A percentile compares a stretch with the other conserved stretches of the same genome.
Conservation (phyloP, 805 yeast genomes). For the Yarrowia divulgata region DNA sequence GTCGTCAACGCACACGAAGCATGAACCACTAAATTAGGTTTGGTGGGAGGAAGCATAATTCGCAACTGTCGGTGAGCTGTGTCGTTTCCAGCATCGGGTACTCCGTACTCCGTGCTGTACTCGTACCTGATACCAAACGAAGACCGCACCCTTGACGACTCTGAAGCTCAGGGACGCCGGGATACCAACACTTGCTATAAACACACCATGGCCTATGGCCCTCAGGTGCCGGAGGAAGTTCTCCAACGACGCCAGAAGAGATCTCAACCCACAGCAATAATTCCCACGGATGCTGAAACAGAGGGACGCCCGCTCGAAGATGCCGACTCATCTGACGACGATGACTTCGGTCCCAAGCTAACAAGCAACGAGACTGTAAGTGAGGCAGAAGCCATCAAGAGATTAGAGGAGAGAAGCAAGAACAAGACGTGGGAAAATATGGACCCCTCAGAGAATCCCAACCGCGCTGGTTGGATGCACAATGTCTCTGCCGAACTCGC, state of each 20-base stretch:
- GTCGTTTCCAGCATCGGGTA: too few relatives aligned
- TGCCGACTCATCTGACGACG: slow-evolving; percentile 5
- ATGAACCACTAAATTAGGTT: neutral
- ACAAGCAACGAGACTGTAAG: neutral
- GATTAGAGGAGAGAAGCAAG: slow-evolving; percentile 8
- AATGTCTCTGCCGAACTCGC: slow-evolving; percentile 7
- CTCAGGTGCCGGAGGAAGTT: neutral
- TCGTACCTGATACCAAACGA: too few relatives aligned
- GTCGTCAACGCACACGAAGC: slow-evolving; percentile 38
- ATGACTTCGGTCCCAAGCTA: slow-evolving; percentile 10
- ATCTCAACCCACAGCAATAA: neutral
- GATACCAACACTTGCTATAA: too few relatives aligned
- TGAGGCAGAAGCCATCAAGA: slow-evolving; percentile 23
- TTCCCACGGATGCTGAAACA: neutral
- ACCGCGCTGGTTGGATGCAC: slow-evolving; percentile 32
- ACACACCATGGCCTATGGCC: neutral
- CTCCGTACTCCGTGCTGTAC: too few relatives aligned
- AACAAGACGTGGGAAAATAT: slow-evolving; percentile 8
- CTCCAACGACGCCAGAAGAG: neutral
- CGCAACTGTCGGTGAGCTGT: neutral
- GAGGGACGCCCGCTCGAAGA: neutral
- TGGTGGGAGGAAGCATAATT: neutral
- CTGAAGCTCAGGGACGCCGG: too few relatives aligned
- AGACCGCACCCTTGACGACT: too few relatives aligned
- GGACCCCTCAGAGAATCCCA: slow-evolving; percentile 19